Evolutionary conservation across 2,329 filamentous ascomycete genomes (phyloP).

Genomic region (Clonostachys solani): DNA sequence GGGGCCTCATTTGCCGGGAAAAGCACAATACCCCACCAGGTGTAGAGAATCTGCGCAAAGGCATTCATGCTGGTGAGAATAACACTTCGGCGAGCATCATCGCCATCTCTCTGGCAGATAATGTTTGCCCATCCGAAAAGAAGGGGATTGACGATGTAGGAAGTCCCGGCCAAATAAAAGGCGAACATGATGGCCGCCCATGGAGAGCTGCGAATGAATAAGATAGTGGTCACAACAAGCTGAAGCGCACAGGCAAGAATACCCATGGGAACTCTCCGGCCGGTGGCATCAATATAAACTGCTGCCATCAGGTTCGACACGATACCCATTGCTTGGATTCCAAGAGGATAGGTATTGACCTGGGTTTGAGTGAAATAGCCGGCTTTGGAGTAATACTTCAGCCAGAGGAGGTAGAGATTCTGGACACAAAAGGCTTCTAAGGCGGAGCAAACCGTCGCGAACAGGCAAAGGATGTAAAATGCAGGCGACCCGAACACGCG

Average conservation of each 20-base stretch:
- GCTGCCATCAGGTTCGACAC: slow-evolving; percentile 12
- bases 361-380: slow-evolving; percentile 10
- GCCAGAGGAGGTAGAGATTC: slow-evolving; percentile 15
- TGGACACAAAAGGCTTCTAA: slow-evolving; percentile 11
- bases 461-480: slow-evolving; percentile 29
- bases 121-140: slow-evolving; percentile 17
- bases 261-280: slow-evolving; percentile 8
- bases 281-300: slow-evolving; percentile 11
- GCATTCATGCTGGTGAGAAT: slow-evolving; percentile 34
- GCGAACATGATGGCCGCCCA: slow-evolving; percentile 11
- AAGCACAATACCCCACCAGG: slow-evolving; percentile 37
- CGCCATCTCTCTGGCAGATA: slow-evolving; percentile 14
- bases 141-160: slow-evolving; percentile 16
- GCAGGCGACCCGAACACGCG: slow-evolving; percentile 16
- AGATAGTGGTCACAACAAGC: slow-evolving; percentile 8
- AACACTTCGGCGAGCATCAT: slow-evolving; percentile 32
- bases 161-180: slow-evolving; percentile 13
- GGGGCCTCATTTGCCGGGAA: slow-evolving; percentile 35
- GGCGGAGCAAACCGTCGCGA: slow-evolving; percentile 17
- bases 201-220: slow-evolving; percentile 10
- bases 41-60: slow-evolving; percentile 30
- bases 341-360: slow-evolving; percentile 17
- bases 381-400: slow-evolving; percentile 10
- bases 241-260: slow-evolving; percentile 8
- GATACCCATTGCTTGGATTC: slow-evolving; percentile 15